Conservation (phyloP, 169 alveolate genomes). For the Cryptosporidium sp. region DNA sequence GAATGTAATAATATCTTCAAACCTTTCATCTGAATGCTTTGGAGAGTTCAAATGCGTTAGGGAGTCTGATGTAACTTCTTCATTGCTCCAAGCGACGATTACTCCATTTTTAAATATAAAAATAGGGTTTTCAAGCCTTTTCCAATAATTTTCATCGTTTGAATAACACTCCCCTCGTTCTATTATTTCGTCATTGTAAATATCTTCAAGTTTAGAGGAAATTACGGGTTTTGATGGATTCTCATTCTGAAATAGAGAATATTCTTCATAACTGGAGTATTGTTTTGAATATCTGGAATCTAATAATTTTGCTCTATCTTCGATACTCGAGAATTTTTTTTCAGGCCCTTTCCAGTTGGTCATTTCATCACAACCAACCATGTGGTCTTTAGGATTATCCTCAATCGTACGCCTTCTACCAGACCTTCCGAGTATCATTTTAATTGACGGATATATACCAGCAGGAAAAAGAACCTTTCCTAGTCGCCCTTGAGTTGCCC, state of each 20-base stretch:
- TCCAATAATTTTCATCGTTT: slow-evolving; percentile 55
- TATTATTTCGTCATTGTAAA: background rate
- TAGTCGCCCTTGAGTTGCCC: slow-evolving; percentile 63
- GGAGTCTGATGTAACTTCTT: slow-evolving; percentile 26
- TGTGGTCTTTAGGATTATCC: background rate
- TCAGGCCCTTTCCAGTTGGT: background rate
- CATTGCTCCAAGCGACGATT: slow-evolving; percentile 79
- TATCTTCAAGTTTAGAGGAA: background rate
- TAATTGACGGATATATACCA: slow-evolving; percentile 46
- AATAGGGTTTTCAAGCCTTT: slow-evolving; percentile 69
- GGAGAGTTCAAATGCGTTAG: slow-evolving; percentile 46
- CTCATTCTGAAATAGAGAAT: background rate
- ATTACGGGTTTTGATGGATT: background rate
- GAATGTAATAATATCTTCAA: slow-evolving; percentile 74
- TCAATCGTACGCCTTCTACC: background rate
- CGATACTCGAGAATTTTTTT: background rate
- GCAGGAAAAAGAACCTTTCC: slow-evolving; percentile 71
- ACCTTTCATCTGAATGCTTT: slow-evolving; percentile 77
- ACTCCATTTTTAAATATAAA: slow-evolving; percentile 80
- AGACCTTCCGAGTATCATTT: background rate
- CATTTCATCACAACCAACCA: background rate
- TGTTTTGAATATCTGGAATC: background rate
- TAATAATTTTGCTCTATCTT: background rate
- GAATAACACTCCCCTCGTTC: slow-evolving; percentile 30
- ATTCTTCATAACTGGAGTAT: background rate